A percentile compares a stretch with the other conserved stretches of the same genome.
Conservation (phyloP, 306 rosid genomes). For the Calophaca sinica region DNA sequence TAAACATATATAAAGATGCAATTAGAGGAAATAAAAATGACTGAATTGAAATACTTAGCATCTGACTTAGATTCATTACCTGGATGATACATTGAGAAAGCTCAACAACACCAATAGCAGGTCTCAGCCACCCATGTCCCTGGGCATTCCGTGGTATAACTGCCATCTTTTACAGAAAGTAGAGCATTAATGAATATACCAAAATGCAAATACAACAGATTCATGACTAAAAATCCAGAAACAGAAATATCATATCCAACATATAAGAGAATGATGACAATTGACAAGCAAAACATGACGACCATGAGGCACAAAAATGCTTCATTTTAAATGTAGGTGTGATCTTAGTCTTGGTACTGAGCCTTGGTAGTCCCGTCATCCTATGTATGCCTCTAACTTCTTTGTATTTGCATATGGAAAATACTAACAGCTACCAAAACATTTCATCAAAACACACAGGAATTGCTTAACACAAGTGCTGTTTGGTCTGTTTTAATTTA, state of each 20-base stretch:
- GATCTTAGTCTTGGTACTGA: constrained; percentile 22
- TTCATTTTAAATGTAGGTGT: constrained; percentile 33
- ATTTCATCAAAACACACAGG: not conserved
- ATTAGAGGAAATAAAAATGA: constrained; percentile 12
- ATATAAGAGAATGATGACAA: constrained; percentile 25
- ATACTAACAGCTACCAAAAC: not conserved
- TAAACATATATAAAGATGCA: not conserved
- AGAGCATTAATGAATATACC: constrained; percentile 38
- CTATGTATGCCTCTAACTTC: constrained; percentile 19
- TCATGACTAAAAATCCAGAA: constrained; percentile 37
- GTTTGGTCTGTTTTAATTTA: constrained; percentile 17
- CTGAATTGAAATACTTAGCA: constrained; percentile 12
- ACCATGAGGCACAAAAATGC: constrained; percentile 17
- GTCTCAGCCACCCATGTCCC: constrained; percentile 99
- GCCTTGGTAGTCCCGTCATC: not conserved
- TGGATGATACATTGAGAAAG: constrained; percentile 97
- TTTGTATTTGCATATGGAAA: constrained; percentile 35
- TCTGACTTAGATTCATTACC: constrained; percentile 56
- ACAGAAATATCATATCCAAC: constrained; percentile 33
- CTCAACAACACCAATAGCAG: constrained; percentile 95
- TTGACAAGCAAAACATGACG: constrained; percentile 27
- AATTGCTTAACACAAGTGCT: constrained; percentile 11
- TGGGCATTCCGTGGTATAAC: constrained; percentile 89
- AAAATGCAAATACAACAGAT: constrained; percentile 30
- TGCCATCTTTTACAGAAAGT: constrained; percentile 76